phyloP scores from a whole-genome alignment of 345 rosid genomes.

The Dipteronia sinensis region DNA sequence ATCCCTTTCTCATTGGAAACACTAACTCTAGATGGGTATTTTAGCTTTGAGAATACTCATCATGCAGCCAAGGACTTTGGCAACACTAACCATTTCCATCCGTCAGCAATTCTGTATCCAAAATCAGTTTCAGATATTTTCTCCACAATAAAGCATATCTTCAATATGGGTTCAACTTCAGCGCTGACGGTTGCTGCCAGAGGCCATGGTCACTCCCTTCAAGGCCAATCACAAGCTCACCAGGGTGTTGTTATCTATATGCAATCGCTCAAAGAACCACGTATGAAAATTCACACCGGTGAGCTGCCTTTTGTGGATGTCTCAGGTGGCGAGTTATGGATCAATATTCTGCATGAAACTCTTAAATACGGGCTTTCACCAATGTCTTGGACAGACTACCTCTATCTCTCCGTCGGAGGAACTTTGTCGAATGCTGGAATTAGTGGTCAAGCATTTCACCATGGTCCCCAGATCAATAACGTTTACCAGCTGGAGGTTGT shows the following conservation, averaged over 20 bases:
- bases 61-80: slow-evolving; percentile 89
- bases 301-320: slow-evolving; percentile 73
- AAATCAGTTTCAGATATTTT: slow-evolving; percentile 84
- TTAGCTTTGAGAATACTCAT: slow-evolving; percentile 55
- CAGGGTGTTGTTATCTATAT: slow-evolving; percentile 83
- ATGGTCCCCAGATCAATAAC: slow-evolving; percentile 91
- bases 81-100: slow-evolving; percentile 60
- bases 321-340: slow-evolving; percentile 93
- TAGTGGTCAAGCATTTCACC: slow-evolving; percentile 88
- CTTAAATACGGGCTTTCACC: slow-evolving; percentile 81
- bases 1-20: slow-evolving; percentile 38
- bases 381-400: slow-evolving; percentile 97
- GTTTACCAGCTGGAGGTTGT: slow-evolving; percentile 84
- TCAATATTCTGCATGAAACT: slow-evolving; percentile 75
- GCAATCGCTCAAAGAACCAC: slow-evolving; percentile 59
- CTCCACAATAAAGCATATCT: slow-evolving; percentile 51
- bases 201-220: slow-evolving; percentile 94
- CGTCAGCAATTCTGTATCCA: slow-evolving; percentile 74
- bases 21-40: slow-evolving; percentile 62
- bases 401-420: slow-evolving; percentile 89
- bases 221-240: slow-evolving; percentile 88
- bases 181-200: slow-evolving; percentile 82
- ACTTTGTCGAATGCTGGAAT: slow-evolving; percentile 92
- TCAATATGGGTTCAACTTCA: slow-evolving; percentile 61
- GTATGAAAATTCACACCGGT: slow-evolving; percentile 47